Evolutionary conservation across 2,329 filamentous ascomycete species (phyloP).

Genomic region (Fusarium aywerte): DNA sequence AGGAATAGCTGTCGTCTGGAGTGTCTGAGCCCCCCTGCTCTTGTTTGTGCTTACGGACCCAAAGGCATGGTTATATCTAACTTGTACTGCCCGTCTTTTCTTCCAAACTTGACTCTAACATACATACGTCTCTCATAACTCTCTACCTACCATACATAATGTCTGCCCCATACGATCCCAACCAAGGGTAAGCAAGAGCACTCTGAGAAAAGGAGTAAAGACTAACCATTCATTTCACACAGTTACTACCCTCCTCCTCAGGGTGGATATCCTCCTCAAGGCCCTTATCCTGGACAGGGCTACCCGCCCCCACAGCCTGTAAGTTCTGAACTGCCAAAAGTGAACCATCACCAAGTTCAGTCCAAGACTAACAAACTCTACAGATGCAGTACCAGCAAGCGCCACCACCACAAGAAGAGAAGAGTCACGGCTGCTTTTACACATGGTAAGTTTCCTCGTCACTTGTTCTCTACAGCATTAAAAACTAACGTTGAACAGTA

Average conservation of each 20-base stretch:
- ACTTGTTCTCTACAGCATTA: fast-evolving
- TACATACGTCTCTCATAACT: neutral
- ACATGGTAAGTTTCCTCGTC: slow-evolving; percentile 47
- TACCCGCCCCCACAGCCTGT: slow-evolving; percentile 43
- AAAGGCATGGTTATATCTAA: slow-evolving; percentile 21
- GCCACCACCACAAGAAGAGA: slow-evolving; percentile 52
- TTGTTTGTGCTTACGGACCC: neutral
- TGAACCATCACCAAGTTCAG: slow-evolving; percentile 5
- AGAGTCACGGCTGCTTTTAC: slow-evolving; percentile 56
- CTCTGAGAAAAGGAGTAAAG: neutral
- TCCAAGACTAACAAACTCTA: neutral
- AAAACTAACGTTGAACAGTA: slow-evolving; percentile 34
- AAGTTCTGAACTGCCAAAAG: slow-evolving; percentile 3
- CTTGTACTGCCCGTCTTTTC: slow-evolving; percentile 2
- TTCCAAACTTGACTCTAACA: neutral
- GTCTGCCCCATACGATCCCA: slow-evolving; percentile 34
- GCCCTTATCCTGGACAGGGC: slow-evolving; percentile 44
- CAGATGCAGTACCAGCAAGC: slow-evolving; percentile 51
- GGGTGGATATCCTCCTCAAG: slow-evolving; percentile 38
- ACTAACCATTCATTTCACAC: slow-evolving; percentile 10
- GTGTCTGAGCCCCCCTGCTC: neutral
- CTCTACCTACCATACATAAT: slow-evolving; percentile 25
- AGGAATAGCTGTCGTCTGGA: neutral
- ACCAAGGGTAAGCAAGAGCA: slow-evolving; percentile 21
- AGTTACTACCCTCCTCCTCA: slow-evolving; percentile 31